phyloP scores from a whole-genome alignment of 345 rosid species.

The Eucalyptus melliodora region DNA sequence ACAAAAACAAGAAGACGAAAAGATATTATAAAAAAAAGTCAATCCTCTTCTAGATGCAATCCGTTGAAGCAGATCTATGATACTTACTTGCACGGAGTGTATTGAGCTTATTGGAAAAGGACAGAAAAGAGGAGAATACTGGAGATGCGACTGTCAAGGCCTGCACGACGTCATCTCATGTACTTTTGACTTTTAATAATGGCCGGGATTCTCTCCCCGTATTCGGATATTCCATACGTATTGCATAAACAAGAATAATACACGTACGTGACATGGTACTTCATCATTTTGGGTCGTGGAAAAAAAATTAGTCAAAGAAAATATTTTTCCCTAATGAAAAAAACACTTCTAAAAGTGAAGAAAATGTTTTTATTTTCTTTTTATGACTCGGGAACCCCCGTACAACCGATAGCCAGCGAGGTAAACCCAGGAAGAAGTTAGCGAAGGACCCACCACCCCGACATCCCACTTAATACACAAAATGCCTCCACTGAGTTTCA shows the following conservation, averaged over 20 bases:
- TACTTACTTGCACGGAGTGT: background rate
- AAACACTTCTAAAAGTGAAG: too few relatives aligned
- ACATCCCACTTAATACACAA: too few relatives aligned
- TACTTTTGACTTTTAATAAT: background rate
- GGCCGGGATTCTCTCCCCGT: background rate
- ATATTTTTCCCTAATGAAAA: too few relatives aligned
- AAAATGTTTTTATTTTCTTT: too few relatives aligned
- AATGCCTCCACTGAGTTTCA: too few relatives aligned
- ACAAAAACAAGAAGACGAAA: background rate
- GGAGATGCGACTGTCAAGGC: background rate
- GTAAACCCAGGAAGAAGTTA: fast-evolving
- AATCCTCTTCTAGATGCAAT: background rate
- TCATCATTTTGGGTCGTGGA: background rate
- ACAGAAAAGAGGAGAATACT: background rate
- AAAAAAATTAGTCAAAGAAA: too few relatives aligned
- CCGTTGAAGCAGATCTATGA: background rate
- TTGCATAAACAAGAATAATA: background rate
- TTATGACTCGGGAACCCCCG: fast-evolving
- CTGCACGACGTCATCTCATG: background rate
- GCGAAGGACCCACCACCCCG: too few relatives aligned
- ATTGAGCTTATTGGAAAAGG: background rate
- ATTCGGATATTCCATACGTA: background rate
- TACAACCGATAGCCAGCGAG: fast-evolving
- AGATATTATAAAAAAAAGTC: background rate
- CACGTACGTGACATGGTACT: background rate